These are phyloP conservation scores for Crithidia acanthocephali DNA, from an alignment of 208 protist genomes.

Conservation along the genomic window DNA sequence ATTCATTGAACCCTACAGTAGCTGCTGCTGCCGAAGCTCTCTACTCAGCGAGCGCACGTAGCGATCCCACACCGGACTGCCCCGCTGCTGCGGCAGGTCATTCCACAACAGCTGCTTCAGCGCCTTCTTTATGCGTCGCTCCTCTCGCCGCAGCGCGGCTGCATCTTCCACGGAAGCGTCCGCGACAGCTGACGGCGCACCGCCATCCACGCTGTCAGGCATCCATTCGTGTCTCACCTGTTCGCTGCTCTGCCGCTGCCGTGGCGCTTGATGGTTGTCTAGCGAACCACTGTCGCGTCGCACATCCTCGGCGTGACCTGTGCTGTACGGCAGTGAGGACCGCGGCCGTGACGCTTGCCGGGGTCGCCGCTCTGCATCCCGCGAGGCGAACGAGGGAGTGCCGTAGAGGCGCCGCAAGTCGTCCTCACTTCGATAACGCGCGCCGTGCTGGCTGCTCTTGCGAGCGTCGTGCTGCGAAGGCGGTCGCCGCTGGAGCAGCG, in stretches of 20 bases:
- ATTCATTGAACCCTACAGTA: slow-evolving; percentile 8
- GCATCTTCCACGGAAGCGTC: background rate
- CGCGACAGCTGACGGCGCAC: too few species aligned
- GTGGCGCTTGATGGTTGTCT: too few species aligned
- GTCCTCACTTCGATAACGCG: background rate
- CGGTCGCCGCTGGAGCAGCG: background rate
- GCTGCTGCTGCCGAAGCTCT: slow-evolving; percentile 36
- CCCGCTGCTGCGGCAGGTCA: slow-evolving; percentile 49
- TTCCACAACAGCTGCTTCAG: slow-evolving; percentile 67
- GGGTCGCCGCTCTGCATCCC: background rate
- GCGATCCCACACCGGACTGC: slow-evolving; percentile 41
- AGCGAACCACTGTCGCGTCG: background rate
- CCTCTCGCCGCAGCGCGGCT: slow-evolving; percentile 34
- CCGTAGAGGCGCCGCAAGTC: background rate
- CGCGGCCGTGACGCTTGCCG: background rate
- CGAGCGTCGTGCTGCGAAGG: background rate
- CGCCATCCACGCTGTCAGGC: too few species aligned
- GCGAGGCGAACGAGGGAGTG: background rate
- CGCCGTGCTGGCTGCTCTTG: background rate
- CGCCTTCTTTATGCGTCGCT: slow-evolving; percentile 47
- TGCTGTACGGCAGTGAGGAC: background rate
- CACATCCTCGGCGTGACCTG: background rate
- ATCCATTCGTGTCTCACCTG: too few species aligned
- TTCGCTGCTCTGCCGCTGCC: too few species aligned
- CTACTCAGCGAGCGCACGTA: slow-evolving; percentile 56